A percentile compares a stretch with the other conserved stretches of the same genome.
Evolutionary conservation across 2,329 filamentous ascomycete genomes (phyloP).

Genomic region (Colletotrichum tamarilloi): DNA sequence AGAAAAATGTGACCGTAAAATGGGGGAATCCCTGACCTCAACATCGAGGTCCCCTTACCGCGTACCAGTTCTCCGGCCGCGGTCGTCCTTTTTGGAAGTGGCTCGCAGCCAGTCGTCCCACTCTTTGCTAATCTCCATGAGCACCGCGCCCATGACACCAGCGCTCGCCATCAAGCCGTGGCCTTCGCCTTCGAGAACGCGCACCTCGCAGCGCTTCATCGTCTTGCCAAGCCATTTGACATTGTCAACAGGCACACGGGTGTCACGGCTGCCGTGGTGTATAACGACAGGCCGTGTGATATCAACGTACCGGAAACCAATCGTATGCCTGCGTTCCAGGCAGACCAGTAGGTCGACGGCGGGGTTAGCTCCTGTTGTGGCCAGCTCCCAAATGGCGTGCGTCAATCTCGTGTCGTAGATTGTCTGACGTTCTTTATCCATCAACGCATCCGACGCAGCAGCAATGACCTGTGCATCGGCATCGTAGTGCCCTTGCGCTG

Average conservation of each 20-base stretch:
- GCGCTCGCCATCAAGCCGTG: constrained; percentile 97
- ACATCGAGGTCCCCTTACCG: background rate
- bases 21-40: background rate
- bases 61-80: constrained; percentile 32
- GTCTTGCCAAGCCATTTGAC: constrained; percentile 93
- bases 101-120: constrained; percentile 88
- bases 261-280: constrained; percentile 92
- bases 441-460: constrained; percentile 69
- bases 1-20: background rate
- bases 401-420: constrained; percentile 89
- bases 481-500: constrained; percentile 37
- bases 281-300: constrained; percentile 93
- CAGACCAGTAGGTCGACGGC: constrained; percentile 94
- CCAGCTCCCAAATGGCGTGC: constrained; percentile 92
- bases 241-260: constrained; percentile 93
- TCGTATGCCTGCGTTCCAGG: constrained; percentile 87
- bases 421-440: constrained; percentile 77
- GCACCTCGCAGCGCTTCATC: constrained; percentile 92
- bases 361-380: constrained; percentile 91
- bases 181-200: constrained; percentile 89
- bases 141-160: constrained; percentile 89
- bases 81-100: constrained; percentile 46
- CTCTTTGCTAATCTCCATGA: constrained; percentile 93
- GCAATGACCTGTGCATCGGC: constrained; percentile 53
- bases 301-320: constrained; percentile 97